These are phyloP conservation scores for Chrysoporthe puriensis DNA, from an alignment of 2,329 filamentous ascomycete genomes.

Conservation along the genomic window DNA sequence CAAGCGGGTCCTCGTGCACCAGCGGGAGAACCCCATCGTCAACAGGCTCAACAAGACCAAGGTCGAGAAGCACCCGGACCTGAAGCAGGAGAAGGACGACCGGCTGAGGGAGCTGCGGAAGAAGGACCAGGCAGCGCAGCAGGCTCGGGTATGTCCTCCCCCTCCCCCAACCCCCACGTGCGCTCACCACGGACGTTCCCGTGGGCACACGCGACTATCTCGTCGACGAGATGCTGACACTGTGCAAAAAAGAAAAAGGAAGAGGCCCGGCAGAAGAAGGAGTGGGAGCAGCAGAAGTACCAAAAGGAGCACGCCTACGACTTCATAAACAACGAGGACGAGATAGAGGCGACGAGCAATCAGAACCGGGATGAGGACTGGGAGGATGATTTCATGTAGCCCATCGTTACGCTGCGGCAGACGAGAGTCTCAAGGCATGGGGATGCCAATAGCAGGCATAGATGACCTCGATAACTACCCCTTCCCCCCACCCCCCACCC, in stretches of 20 bases:
- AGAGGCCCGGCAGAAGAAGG: slow-evolving; percentile 72
- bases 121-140: slow-evolving; percentile 66
- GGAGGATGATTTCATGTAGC: slow-evolving; percentile 91
- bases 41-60: slow-evolving; percentile 99
- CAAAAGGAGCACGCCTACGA: slow-evolving; percentile 99
- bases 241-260: slow-evolving; percentile 75
- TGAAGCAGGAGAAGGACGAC: slow-evolving; percentile 81
- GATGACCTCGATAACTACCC: too few relatives aligned
- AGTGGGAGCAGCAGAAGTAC: slow-evolving; percentile 87
- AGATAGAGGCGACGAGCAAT: slow-evolving; percentile 78
- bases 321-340: slow-evolving; percentile 83
- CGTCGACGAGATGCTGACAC: slow-evolving; percentile 16
- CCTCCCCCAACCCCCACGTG: neutral
- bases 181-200: too few relatives aligned
- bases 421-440: neutral
- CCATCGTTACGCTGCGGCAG: neutral
- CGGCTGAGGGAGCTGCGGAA: slow-evolving; percentile 71
- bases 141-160: slow-evolving; percentile 59
- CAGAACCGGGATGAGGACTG: slow-evolving; percentile 78
- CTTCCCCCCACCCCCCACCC: neutral
- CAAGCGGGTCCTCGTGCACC: slow-evolving; percentile 76
- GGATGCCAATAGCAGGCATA: neutral
- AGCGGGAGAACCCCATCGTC: slow-evolving; percentile 86
- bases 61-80: slow-evolving; percentile 83
- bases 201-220: too few relatives aligned